Evolutionary conservation across 306 rosid species (phyloP).

Genomic region (Pueraria montana): DNA sequence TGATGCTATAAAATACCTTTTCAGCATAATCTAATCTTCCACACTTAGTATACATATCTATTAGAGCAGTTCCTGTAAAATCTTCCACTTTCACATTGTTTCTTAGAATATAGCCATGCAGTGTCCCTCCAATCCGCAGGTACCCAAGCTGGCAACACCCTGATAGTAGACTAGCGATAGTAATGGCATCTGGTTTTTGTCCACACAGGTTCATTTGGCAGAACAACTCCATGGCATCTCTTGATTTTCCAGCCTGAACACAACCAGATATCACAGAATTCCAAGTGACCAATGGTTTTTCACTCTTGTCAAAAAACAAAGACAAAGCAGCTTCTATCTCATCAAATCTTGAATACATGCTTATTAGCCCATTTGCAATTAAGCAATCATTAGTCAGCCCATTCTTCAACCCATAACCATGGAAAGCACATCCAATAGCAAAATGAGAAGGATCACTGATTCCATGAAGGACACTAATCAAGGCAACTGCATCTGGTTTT

Average conservation of each 20-base stretch:
- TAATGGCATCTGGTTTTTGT: conserved; percentile 69
- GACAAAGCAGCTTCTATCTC: conserved; percentile 62
- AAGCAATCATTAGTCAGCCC: conserved; percentile 62
- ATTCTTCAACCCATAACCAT: conserved; percentile 67
- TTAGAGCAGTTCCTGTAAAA: conserved; percentile 76
- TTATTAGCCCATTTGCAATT: conserved; percentile 78
- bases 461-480: conserved; percentile 82
- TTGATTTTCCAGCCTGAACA: conserved; percentile 78
- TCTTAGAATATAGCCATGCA: conserved; percentile 69
- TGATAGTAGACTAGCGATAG: conserved; percentile 75
- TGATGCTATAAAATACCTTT: conserved; percentile 65
- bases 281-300: conserved; percentile 71
- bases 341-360: conserved; percentile 81
- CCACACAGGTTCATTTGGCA: conserved; percentile 66
- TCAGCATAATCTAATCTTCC: conserved; percentile 80
- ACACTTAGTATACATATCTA: conserved; percentile 87
- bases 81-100: conserved; percentile 67
- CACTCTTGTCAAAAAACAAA: conserved; percentile 60
- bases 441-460: conserved; percentile 63
- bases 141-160: conserved; percentile 80
- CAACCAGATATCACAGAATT: conserved; percentile 84
- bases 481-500: conserved; percentile 75
- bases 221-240: conserved; percentile 71
- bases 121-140: conserved; percentile 67
- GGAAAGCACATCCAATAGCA: conserved; percentile 68